Conservation (phyloP, 2,329 filamentous ascomycete species). For the Rhinocladiella similis region DNA sequence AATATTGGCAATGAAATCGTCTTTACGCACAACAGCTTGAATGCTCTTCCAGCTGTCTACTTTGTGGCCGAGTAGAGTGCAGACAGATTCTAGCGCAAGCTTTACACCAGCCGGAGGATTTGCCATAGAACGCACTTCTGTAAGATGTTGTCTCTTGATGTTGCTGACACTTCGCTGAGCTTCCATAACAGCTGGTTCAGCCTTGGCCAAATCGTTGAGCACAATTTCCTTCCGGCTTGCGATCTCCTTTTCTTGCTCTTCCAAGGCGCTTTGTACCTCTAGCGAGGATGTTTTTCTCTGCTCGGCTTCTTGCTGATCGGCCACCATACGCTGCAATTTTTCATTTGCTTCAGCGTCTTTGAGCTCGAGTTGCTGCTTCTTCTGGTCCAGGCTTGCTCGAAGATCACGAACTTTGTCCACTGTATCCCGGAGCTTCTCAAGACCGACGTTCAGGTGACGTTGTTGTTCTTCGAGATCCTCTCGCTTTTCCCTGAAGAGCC, state of each 20-base stretch:
- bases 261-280: slow-evolving; percentile 82
- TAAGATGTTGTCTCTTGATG: slow-evolving; percentile 96
- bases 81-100: slow-evolving; percentile 92
- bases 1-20: slow-evolving; percentile 97
- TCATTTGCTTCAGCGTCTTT: slow-evolving; percentile 96
- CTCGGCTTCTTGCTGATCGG: slow-evolving; percentile 91
- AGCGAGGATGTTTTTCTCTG: slow-evolving; percentile 84
- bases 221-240: slow-evolving; percentile 81
- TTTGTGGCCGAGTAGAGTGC: slow-evolving; percentile 88
- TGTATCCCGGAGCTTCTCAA: slow-evolving; percentile 95
- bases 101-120: slow-evolving; percentile 89
- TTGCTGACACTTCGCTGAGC: slow-evolving; percentile 96
- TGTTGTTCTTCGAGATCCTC: slow-evolving; percentile 99
- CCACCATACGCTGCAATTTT: slow-evolving; percentile 95
- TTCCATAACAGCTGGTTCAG: slow-evolving; percentile 89
- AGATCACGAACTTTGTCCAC: slow-evolving; percentile 96
- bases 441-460: slow-evolving; percentile 93
- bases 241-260: slow-evolving; percentile 87
- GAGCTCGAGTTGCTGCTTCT: slow-evolving; percentile 87
- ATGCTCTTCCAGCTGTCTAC: slow-evolving; percentile 89
- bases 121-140: slow-evolving; percentile 95
- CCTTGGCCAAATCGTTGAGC: slow-evolving; percentile 79
- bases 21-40: slow-evolving; percentile 80
- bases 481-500: slow-evolving; percentile 95
- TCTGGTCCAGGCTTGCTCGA: slow-evolving; percentile 84